Evolutionary conservation across 1,284 basidiomycete species (phyloP), one percentile per base, ranked within the genome.

Genomic region (Mycosarcoma maydis): DNA sequence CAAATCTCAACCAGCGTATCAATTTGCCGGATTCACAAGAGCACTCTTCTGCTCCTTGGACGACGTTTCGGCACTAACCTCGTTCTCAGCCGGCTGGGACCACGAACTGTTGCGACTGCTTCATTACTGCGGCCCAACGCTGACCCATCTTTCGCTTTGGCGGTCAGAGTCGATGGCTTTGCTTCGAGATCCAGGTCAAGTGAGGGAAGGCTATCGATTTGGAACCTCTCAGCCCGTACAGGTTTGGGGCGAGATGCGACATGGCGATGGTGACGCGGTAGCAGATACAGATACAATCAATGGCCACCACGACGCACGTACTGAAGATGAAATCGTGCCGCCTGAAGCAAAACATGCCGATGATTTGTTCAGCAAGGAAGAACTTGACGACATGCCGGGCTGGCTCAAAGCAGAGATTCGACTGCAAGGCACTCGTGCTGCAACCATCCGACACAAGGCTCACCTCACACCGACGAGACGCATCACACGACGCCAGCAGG

Each of bases 1-100:
- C 46, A 62, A 64, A 8, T 51, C 70, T 3, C 48, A 64, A n/a
- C 77, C 74, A 19, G 72, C 74, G 8, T 76, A 72, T 27, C 65
- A 62, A n/a, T 75, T 72, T 39, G 72, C 71, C 0, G 75, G 76
- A 6, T 64, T 69, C 32, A 74, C 75, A 0, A 42, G 65, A 6
- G 76, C 67, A 2, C 51, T 78, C 6, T 80, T 80, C 38, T 66
- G 68, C 16, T 75, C 58, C 0, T 39, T 78, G 7, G 73, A 77
- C 43, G 75, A 80, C 27, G 76, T 78, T 6, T 78, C 79, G 13
- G 64, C 71, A 8, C 48, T 79, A 16, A 80, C 78, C 3, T 60
- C 72, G 10, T 69, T 64, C 19, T 78, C 77, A 3, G 75, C 78
- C 2, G 79, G 79, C 22, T 81, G 79, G 79, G 79, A 81, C 33